These are phyloP conservation scores for Aspergillus unguis DNA, from an alignment of 2,329 filamentous ascomycete species.

Conservation along the genomic window DNA sequence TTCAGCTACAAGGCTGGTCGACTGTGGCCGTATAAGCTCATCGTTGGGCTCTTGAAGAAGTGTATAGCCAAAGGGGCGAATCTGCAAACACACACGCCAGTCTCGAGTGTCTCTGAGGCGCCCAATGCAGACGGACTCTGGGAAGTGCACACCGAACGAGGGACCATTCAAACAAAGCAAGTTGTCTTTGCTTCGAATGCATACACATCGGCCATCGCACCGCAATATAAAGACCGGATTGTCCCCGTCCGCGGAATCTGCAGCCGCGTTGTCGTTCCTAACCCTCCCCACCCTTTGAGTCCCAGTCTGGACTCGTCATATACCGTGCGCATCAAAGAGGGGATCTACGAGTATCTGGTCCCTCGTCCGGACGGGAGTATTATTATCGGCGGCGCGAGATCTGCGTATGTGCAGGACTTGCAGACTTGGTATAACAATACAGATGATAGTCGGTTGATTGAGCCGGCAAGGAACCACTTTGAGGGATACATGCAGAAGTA, in stretches of 20 bases:
- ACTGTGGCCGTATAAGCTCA: conserved; percentile 72
- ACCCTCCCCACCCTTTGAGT: conserved; percentile 29
- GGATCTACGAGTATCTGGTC: conserved; percentile 60
- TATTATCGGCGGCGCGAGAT: conserved; percentile 57
- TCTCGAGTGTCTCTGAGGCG: conserved; percentile 22
- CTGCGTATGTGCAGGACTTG: conserved; percentile 41
- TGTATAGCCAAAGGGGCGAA: conserved; percentile 47
- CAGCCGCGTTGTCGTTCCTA: conserved; percentile 29
- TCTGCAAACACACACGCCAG: conserved; percentile 53
- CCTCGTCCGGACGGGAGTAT: conserved; percentile 53
- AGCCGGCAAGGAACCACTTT: conserved; percentile 40
- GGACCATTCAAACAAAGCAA: conserved; percentile 58
- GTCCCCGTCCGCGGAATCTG: conserved; percentile 66
- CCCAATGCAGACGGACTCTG: not conserved
- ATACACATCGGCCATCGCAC: conserved; percentile 74
- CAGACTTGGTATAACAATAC: conserved; percentile 46
- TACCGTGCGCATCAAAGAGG: conserved; percentile 55
- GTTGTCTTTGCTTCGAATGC: conserved; percentile 85
- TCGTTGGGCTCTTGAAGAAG: conserved; percentile 63
- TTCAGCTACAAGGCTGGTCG: conserved; percentile 33
- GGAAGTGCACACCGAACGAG: conserved; percentile 55
- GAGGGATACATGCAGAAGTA: conserved; percentile 36
- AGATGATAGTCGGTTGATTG: conserved; percentile 50
- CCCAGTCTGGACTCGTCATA: conserved; percentile 43
- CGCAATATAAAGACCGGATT: conserved; percentile 65